These are phyloP conservation scores for Fusarium albosuccineum DNA, from an alignment of 2,329 filamentous ascomycete species.

Conservation along the genomic window DNA sequence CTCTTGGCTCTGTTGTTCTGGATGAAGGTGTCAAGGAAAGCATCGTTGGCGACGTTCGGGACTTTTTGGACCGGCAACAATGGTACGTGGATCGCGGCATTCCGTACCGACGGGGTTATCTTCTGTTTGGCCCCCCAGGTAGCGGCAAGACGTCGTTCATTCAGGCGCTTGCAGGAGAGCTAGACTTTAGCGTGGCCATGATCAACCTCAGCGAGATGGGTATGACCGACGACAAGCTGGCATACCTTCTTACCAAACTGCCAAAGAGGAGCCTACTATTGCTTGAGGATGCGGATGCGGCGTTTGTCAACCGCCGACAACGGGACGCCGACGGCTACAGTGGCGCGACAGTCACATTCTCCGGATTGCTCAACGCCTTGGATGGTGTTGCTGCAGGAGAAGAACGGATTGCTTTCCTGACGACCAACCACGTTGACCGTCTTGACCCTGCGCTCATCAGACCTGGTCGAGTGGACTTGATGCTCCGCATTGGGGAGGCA, in stretches of 20 bases:
- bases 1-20: constrained; percentile 87
- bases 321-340: constrained; percentile 85
- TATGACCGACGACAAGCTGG: constrained; percentile 89
- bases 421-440: constrained; percentile 92
- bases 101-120: constrained; percentile 89
- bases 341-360: constrained; percentile 93
- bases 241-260: constrained; percentile 86
- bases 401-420: constrained; percentile 92
- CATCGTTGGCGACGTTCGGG: constrained; percentile 83
- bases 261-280: constrained; percentile 85
- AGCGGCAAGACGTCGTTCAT: constrained; percentile 98
- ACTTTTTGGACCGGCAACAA: constrained; percentile 81
- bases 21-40: constrained; percentile 86
- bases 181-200: constrained; percentile 94
- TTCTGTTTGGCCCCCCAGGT: constrained; percentile 89
- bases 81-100: constrained; percentile 98
- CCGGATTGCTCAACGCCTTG: constrained; percentile 84
- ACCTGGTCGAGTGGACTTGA: constrained; percentile 94
- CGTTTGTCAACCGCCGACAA: constrained; percentile 85
- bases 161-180: constrained; percentile 90
- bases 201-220: constrained; percentile 91
- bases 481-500: constrained; percentile 88
- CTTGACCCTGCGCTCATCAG: constrained; percentile 90
- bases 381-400: constrained; percentile 96
- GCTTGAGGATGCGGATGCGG: constrained; percentile 91